These are phyloP conservation scores for Aspergillus hancockii DNA, from an alignment of 495 filamentous ascomycete species.

Conservation along the genomic window DNA sequence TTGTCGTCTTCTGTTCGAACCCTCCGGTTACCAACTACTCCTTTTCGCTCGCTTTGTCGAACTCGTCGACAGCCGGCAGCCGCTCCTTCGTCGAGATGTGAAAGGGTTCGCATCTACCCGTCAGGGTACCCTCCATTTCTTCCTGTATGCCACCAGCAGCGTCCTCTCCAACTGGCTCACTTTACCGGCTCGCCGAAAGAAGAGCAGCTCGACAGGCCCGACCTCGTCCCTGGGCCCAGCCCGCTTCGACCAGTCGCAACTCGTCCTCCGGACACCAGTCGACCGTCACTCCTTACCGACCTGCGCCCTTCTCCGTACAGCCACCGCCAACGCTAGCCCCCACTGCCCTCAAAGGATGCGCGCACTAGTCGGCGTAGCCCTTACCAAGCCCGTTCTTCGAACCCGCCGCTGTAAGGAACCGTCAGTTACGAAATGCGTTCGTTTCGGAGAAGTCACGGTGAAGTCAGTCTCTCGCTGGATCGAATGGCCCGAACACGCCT, in stretches of 20 bases:
- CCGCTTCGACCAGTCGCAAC: constrained; percentile 6
- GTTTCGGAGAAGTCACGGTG: constrained; percentile 24
- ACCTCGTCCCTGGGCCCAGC: constrained; percentile 20
- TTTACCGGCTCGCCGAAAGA: constrained; percentile 18
- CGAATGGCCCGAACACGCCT: constrained; percentile 20
- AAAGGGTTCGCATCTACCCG: constrained; percentile 19
- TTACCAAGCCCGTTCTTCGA: constrained; percentile 11
- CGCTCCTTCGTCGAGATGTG: constrained; percentile 18
- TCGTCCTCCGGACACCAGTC: constrained; percentile 12
- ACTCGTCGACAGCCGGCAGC: not conserved
- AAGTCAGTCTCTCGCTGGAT: constrained; percentile 26
- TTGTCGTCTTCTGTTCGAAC: constrained; percentile 9
- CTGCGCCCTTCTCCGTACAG: not conserved
- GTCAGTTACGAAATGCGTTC: constrained; percentile 19
- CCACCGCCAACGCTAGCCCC: not conserved
- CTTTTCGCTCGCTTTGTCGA: not conserved
- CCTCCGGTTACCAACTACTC: constrained; percentile 13
- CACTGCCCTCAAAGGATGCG: constrained; percentile 9
- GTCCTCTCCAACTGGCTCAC: not conserved
- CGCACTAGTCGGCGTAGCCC: constrained; percentile 10
- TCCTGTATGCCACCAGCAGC: too few species aligned
- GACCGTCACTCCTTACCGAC: not conserved
- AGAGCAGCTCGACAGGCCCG: constrained; percentile 19
- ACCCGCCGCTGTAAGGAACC: not conserved
- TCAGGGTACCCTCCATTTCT: constrained; percentile 5